Evolutionary conservation across 495 filamentous ascomycete species (phyloP).

Genomic region (Copromyces sp.): DNA sequence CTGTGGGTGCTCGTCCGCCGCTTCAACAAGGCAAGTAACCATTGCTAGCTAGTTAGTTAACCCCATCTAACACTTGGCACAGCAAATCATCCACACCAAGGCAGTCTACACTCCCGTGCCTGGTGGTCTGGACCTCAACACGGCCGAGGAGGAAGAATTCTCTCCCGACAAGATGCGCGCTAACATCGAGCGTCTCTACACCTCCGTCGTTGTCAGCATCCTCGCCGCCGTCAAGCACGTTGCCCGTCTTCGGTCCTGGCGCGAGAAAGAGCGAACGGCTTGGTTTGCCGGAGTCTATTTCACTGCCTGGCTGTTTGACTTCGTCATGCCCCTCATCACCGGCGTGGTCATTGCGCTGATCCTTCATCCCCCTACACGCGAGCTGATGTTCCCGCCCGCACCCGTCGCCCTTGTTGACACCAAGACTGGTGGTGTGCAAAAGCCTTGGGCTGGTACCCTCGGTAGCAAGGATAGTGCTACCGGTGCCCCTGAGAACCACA

Average conservation of each 20-base stretch:
- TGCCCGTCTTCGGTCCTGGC: constrained; percentile 68
- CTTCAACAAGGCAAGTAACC: constrained; percentile 62
- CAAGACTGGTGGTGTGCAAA: constrained; percentile 55
- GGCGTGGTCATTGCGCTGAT: constrained; percentile 54
- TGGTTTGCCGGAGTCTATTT: constrained; percentile 61
- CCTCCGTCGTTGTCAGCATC: constrained; percentile 62
- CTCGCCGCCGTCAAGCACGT: constrained; percentile 63
- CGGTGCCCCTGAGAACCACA: constrained; percentile 72
- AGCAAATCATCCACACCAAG: constrained; percentile 89
- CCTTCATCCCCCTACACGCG: constrained; percentile 51
- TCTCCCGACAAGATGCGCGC: constrained; percentile 76
- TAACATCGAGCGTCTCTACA: constrained; percentile 77
- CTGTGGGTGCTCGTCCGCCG: constrained; percentile 71
- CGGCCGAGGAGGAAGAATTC: constrained; percentile 74
- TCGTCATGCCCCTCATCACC: constrained; percentile 54
- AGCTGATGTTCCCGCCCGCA: constrained; percentile 62
- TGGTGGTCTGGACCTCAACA: constrained; percentile 64
- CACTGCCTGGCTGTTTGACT: constrained; percentile 62
- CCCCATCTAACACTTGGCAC: not conserved
- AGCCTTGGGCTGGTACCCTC: constrained; percentile 56
- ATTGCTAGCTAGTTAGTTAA: not conserved
- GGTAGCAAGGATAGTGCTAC: constrained; percentile 72
- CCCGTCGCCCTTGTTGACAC: constrained; percentile 55
- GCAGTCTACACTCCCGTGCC: constrained; percentile 41
- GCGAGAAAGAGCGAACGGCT: constrained; percentile 57